These are phyloP conservation scores for Apiospora aurea DNA, from an alignment of 2,329 filamentous ascomycete genomes.

Conservation along the genomic window DNA sequence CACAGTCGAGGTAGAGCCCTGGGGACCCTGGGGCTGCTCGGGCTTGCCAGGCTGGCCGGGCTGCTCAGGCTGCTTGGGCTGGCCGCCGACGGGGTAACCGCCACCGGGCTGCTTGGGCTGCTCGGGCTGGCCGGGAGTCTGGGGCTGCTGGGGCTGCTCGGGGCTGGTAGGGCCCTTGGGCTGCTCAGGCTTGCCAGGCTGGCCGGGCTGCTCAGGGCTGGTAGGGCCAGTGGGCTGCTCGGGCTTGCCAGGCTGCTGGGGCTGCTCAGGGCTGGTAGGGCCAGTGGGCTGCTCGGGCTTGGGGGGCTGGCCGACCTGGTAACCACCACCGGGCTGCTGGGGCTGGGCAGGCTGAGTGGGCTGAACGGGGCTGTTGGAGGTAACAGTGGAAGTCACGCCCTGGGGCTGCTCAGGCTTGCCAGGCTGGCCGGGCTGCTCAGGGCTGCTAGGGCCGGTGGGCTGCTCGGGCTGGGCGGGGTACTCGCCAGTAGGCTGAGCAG, in stretches of 20 bases:
- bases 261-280: neutral
- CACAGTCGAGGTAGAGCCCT: neutral
- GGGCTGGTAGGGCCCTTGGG: neutral
- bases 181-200: neutral
- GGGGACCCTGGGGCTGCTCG: neutral
- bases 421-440: neutral
- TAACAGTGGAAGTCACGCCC: neutral
- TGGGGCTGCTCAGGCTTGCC: neutral
- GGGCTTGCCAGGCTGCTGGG: neutral
- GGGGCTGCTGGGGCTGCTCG: neutral
- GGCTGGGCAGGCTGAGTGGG: neutral
- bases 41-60: neutral
- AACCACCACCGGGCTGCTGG: too few relatives aligned
- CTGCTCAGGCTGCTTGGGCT: slow-evolving; percentile 44
- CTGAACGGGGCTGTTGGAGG: too few relatives aligned
- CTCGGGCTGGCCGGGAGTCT: neutral
- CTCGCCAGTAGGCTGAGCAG: neutral
- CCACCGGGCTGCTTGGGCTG: neutral
- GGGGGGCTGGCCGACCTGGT: too few relatives aligned
- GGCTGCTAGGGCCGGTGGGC: slow-evolving; percentile 32
- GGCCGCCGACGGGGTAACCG: neutral
- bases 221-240: neutral
- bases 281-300: neutral
- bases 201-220: slow-evolving; percentile 40
- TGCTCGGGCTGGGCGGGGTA: slow-evolving; percentile 42